Conservation (phyloP, 257 asterid genomes). For the Schizonepeta tenuifolia region DNA sequence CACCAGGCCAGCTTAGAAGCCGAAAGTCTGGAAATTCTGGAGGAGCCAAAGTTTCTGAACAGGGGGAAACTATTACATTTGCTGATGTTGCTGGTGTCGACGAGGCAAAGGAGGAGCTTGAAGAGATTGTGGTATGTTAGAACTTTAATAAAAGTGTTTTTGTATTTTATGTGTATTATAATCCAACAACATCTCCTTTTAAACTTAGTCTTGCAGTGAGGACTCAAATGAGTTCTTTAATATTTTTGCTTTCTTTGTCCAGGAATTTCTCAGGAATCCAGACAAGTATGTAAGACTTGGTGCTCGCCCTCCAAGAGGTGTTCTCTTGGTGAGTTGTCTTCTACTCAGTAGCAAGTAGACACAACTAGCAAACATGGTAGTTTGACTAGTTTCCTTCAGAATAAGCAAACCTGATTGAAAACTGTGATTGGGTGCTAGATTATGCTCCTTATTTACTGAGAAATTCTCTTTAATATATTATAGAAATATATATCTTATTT, state of each 20-base stretch:
- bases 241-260: constrained; percentile 40
- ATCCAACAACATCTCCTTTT: constrained; percentile 10
- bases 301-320: constrained; percentile 99
- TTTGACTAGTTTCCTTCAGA: too few species aligned
- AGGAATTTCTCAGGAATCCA: constrained; percentile 98
- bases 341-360: constrained; percentile 18
- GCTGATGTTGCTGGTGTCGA: constrained; percentile 99
- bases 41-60: constrained; percentile 78
- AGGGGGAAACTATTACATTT: constrained; percentile 81
- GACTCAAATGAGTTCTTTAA: constrained; percentile 23
- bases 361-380: constrained; percentile 22
- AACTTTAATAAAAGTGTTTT: constrained; percentile 26
- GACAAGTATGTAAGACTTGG: constrained; percentile 87
- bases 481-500: constrained; percentile 1
- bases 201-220: constrained; percentile 1
- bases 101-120: constrained; percentile 99
- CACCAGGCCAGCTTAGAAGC: constrained; percentile 89
- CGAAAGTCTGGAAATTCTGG: constrained; percentile 85
- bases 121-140: constrained; percentile 89
- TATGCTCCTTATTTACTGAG: constrained; percentile 24
- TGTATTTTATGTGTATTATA: constrained; percentile 9
- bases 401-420: constrained; percentile 25
- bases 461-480: constrained; percentile 28
- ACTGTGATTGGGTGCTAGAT: constrained; percentile 21
- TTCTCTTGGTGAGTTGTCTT: constrained; percentile 83